Conservation (phyloP, 495 filamentous ascomycete genomes). For the Thermothielavioides terrestris region DNA sequence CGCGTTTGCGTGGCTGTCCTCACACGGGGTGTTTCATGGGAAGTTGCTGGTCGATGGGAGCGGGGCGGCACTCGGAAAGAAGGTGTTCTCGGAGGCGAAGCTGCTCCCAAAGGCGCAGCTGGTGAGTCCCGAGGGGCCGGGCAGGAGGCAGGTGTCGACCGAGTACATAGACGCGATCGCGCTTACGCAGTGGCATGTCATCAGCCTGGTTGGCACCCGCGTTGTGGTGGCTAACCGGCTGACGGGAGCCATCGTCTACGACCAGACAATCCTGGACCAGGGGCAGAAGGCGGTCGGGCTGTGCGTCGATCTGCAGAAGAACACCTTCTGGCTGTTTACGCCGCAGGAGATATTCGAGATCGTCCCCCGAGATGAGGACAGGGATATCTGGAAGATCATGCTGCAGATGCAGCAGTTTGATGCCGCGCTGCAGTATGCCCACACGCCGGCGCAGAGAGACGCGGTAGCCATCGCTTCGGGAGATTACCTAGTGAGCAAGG, state of each 20-base stretch:
- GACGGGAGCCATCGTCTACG: conserved; percentile 73
- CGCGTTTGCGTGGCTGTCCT: conserved; percentile 82
- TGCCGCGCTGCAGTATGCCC: conserved; percentile 72
- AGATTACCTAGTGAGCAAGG: conserved; percentile 73
- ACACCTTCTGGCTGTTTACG: conserved; percentile 95
- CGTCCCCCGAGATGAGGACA: conserved; percentile 76
- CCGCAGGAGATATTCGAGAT: conserved; percentile 85
- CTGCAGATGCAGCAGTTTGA: conserved; percentile 78
- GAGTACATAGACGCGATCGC: conserved; percentile 72
- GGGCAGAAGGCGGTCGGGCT: conserved; percentile 72
- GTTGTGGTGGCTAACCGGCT: conserved; percentile 79
- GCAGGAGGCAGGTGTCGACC: conserved; percentile 53
- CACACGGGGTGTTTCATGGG: conserved; percentile 83
- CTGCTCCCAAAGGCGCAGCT: conserved; percentile 66
- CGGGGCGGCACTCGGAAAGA: conserved; percentile 51
- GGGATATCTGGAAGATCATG: conserved; percentile 92
- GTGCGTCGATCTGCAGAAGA: conserved; percentile 80
- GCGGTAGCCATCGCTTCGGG: conserved; percentile 83
- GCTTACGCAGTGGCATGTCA: conserved; percentile 84
- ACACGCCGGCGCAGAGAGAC: conserved; percentile 65
- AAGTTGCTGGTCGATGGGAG: conserved; percentile 45
- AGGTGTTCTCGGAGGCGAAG: conserved; percentile 60
- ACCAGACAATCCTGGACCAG: conserved; percentile 75
- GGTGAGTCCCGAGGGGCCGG: conserved; percentile 54
- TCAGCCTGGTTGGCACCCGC: conserved; percentile 73